Evolutionary conservation across 441 rosid species (phyloP), one percentile per base, ranked within the genome.

Genomic region (Brassica balearica): DNA sequence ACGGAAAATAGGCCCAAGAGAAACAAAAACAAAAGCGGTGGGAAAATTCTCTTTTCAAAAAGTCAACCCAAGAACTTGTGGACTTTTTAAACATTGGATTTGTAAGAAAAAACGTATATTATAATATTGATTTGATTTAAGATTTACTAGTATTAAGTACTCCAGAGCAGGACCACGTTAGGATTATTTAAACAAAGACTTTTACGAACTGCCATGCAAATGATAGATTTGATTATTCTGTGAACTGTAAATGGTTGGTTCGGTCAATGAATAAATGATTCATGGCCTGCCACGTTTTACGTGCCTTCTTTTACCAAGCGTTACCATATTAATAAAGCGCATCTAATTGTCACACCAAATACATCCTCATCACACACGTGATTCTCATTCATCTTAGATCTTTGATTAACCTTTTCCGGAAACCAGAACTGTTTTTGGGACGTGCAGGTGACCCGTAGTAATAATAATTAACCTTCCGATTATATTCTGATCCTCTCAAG

Each of bases 201-300:
- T 60, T 23, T 10, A 65, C 8, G 9, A 23, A 7, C 6, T 38
- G 15, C 25, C 69, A 76, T 61, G 74, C 69, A 76, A 68, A 75
- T 8, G 60, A 60, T 60, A 59, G 68, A 75, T 62, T 61, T 68
- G 73, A 14, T 58, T 36, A 62, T 55, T 41, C 6, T 38, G 12
- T 55, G 48, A 73, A 34, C 66, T 51, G 56, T 53, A 20, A 12
- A 55, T 43, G 72, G 25, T 27, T 15, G 20, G 73, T 69, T 73
- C 59, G 61, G 73, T 68, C 17, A 53, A 22, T 66, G 59, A 36
- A 14, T 56, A 25, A 56, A 10, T 63, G 78, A 61, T 69, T 29
- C 63, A 68, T 61, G 38, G 17, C 27, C 56, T 76, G 55, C 63
- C 74, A 48, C 56, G 74, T 61, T 59, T 25, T 3, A 75, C 15